A percentile compares a stretch with the other conserved stretches of the same genome.
phyloP scores from a whole-genome alignment of 148 eudicot species.

The Oxyria digyna region DNA sequence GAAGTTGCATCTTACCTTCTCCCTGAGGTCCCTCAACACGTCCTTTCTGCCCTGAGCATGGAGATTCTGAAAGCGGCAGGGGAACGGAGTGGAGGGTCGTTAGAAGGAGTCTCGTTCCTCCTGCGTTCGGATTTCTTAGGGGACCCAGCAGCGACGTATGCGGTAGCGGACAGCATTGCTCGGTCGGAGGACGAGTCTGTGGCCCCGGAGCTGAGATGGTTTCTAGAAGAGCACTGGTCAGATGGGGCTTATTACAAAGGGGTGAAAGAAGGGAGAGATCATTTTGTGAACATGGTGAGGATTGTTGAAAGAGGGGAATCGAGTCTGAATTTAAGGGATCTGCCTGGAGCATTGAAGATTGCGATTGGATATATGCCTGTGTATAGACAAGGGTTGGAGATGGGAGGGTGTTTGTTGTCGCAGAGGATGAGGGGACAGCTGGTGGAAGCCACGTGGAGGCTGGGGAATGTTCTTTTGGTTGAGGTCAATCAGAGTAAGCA shows the following conservation, averaged over 20 bases:
- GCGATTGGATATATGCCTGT: conserved; percentile 84
- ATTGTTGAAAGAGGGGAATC: conserved; percentile 68
- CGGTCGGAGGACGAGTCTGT: conserved; percentile 58
- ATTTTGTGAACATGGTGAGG: conserved; percentile 54
- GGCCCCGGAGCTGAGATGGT: conserved; percentile 56
- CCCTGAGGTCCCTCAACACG: conserved; percentile 92
- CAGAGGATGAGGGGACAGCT: conserved; percentile 77
- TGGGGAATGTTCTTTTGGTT: conserved; percentile 33
- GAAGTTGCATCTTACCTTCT: conserved; percentile 78
- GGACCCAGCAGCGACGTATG: conserved; percentile 71
- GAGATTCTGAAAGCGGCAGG: conserved; percentile 98
- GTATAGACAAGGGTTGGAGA: conserved; percentile 68
- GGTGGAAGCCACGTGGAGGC: conserved; percentile 69
- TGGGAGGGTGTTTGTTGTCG: conserved; percentile 67
- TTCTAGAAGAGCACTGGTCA: conserved; percentile 73
- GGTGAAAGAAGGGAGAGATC: conserved; percentile 43
- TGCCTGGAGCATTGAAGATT: conserved; percentile 67
- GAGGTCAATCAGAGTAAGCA: conserved; percentile 34
- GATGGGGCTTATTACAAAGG: conserved; percentile 62
- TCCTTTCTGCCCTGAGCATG: conserved; percentile 82
- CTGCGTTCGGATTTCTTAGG: conserved; percentile 71
- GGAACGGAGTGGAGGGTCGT: conserved; percentile 80
- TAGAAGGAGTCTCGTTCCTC: conserved; percentile 88
- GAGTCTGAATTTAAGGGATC: conserved; percentile 50
- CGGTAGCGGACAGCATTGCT: conserved; percentile 81